Evolutionary conservation across 345 rosid genomes (phyloP).

Genomic region (Laguncularia racemosa): DNA sequence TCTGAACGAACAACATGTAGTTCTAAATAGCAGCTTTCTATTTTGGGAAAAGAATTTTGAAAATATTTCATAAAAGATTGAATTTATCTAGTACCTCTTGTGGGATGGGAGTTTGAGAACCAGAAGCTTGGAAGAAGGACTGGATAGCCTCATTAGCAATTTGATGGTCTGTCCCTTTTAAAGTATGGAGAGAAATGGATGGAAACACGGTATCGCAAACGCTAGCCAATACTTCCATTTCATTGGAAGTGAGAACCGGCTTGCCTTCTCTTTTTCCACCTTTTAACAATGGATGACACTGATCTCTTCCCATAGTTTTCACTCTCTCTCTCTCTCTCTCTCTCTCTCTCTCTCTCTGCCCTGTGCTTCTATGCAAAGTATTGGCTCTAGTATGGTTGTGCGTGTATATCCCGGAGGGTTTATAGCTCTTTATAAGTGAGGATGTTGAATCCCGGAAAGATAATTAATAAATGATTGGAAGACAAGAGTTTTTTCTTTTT

Average conservation of each 20-base stretch:
- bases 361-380: no score
- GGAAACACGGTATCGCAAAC: conserved; percentile 55
- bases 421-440: no score
- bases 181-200: conserved; percentile 18
- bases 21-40: no score
- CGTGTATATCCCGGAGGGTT: no score
- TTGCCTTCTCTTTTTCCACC: conserved; percentile 11
- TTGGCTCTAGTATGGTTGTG: no score
- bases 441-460: no score
- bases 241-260: conserved; percentile 36
- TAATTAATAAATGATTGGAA: no score
- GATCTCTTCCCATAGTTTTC: conserved; percentile 5
- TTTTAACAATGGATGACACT: conserved; percentile 28
- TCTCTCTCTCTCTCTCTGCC: background rate
- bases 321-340: no score
- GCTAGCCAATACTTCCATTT: conserved; percentile 43
- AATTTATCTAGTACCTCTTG: conserved; percentile 21
- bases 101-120: conserved; percentile 24
- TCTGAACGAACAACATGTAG: background rate
- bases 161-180: conserved; percentile 4
- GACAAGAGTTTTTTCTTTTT: no score
- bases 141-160: conserved; percentile 11
- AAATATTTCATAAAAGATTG: no score
- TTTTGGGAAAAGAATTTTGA: no score
- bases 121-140: conserved; percentile 43